Evolutionary conservation across 305 asterid genomes (phyloP), one percentile per base, ranked within the genome.

Genomic region (Striga hermonthica): DNA sequence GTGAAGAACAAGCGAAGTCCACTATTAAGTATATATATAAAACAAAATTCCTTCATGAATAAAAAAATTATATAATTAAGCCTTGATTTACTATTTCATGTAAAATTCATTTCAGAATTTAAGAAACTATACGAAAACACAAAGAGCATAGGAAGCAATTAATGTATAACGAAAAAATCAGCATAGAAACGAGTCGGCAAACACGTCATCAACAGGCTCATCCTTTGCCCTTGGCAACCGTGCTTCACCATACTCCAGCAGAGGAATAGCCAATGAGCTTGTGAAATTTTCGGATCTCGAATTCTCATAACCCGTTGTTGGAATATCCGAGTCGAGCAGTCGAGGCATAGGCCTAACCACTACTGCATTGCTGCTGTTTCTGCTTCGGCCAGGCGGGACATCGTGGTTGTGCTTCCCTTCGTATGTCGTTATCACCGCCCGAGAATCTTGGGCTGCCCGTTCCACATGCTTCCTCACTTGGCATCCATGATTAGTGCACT

Each of bases 361-460:
- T 7, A 74, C 56, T 5, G 78, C 45, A 37, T 75, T 45, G 57
- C 6, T 79, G 76, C 34, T 60, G 9, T 85, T 83, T 7, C 92
- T 79, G 8, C 96, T 90, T 4, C 96, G 88, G 13, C 93, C 84
- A 45, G 91, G 87, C 0, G 96, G 96, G 36, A 89, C 84, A 1
- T 85, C 87, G 37, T 89, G 96, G 91, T 82, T 85, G 85, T 89
- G 96, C 73, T 83, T 89, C 54, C 96, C 93, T 70, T 86, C 96
- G 55, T 89, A 89, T 3, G 96, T 83, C 11, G 96, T 89, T 62
- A 89, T 85, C 71, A 89, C 96, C 9, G 89, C 60, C 59, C 84
- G 71, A 6, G 72, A 66, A 60, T 89, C 93, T 0, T 86, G 80
- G 3, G 89, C 76, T 9, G 96, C 93, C 62, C 95, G 76, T 58